Evolutionary conservation across 495 filamentous ascomycete genomes (phyloP), one percentile per base, ranked within the genome.

Genomic region (Aspergillus taichungensis): DNA sequence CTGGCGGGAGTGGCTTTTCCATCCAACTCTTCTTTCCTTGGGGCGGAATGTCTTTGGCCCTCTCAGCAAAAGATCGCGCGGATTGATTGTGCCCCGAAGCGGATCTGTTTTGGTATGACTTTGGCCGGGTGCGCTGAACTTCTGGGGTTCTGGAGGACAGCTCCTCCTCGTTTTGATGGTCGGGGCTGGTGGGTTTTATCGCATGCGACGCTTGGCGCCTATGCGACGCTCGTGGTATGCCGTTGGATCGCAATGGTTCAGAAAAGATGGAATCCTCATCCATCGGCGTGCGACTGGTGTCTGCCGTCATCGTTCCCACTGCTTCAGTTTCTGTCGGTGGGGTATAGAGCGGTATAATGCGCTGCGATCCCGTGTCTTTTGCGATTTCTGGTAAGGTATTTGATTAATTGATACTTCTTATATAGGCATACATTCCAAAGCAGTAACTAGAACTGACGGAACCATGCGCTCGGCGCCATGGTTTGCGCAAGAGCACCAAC

Each of bases 121-220:
- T 59, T 1, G 79, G 75, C 14, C 75, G 77, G 18, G 70, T 69
- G 54, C 72, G 73, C 5, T 80, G 79, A 2, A 68, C 74, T 43
- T 82, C 80, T 41, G 80, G 76, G 14, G 74, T 80, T 34, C 68
- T 45, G 77, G 78, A 6, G 67, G 75, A 30, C 14, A 24, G 18
- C 37, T 46, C 31, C 31, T 31, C 18, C 1, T 48, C 42, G 5
- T 39, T 13, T 29, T 49, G 46, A 40, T 53, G 12, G 14, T 43
- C 41, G 1, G 8, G 7, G 28, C 34, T 11, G 14, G 33, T 37
- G 18, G 18, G 18, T 24, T 24, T 42, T 13, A 34, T 37, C 30
- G 6, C 30, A 32, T 50, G 30, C 11, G 46, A 47, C 12, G 56
- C 47, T 62, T 53, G 55, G 60, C 61, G 56, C 57, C 53, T 59